Evolutionary conservation across 2,329 filamentous ascomycete genomes (phyloP).

Genomic region (Cryphonectria parasitica): DNA sequence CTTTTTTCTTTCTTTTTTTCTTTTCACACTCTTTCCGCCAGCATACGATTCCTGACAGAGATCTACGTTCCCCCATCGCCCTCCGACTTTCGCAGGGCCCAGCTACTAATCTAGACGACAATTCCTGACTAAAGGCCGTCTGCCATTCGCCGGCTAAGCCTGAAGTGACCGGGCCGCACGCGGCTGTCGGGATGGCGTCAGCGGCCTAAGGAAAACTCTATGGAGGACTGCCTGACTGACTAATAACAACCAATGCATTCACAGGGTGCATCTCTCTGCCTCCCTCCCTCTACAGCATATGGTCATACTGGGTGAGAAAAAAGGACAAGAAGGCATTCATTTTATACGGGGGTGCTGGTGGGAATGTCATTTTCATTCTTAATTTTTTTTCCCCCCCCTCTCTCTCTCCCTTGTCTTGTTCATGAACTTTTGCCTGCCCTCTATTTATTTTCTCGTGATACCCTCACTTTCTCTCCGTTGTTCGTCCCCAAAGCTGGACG

Average conservation of each 20-base stretch:
- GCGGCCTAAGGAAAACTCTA: slow-evolving; percentile 26
- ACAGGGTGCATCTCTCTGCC: background rate
- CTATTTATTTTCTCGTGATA: slow-evolving; percentile 4
- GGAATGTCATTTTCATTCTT: background rate
- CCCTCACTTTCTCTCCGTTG: slow-evolving; percentile 6
- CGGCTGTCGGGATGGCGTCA: slow-evolving; percentile 33
- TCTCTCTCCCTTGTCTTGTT: background rate
- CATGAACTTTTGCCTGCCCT: background rate
- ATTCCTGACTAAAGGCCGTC: slow-evolving; percentile 11
- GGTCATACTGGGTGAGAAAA: background rate
- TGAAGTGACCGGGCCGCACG: slow-evolving; percentile 12
- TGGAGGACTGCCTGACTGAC: slow-evolving; percentile 9
- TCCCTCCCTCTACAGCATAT: background rate
- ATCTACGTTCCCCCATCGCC: background rate
- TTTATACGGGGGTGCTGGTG: background rate
- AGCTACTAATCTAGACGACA: background rate
- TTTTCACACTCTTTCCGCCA: no score
- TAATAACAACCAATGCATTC: background rate
- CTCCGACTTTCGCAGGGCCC: slow-evolving; percentile 9
- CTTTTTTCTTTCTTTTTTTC: no score
- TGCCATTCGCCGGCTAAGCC: slow-evolving; percentile 27
- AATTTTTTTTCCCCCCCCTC: no score
- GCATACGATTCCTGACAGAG: no score
- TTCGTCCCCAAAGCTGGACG: background rate
- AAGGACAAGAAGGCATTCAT: background rate